Percentiles rank a stretch among this genome's conserved stretches.
These are phyloP conservation scores for Fagopyrum esculentum DNA, from an alignment of 148 eudicot genomes.

Conservation along the genomic window DNA sequence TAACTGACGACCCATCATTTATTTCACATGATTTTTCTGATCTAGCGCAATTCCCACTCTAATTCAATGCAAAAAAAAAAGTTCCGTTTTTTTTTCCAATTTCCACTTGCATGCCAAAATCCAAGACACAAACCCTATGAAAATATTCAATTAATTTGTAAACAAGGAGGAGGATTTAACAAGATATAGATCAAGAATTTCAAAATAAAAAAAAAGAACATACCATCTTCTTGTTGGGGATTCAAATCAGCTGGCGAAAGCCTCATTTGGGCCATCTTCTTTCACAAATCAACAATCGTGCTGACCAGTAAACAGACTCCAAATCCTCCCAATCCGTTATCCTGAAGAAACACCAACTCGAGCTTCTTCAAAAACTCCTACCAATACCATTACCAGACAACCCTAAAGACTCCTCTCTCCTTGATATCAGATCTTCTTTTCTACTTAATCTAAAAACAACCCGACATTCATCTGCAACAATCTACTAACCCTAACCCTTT, in stretches of 20 bases:
- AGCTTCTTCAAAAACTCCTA: conserved; percentile 7
- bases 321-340: background rate
- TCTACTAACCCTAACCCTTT: conserved; percentile 16
- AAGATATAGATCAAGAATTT: background rate
- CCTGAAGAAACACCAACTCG: background rate
- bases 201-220: background rate
- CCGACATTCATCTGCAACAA: conserved; percentile 11
- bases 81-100: background rate
- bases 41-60: background rate
- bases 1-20: background rate
- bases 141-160: background rate
- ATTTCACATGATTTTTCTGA: background rate
- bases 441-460: background rate
- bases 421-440: conserved; percentile 12
- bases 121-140: background rate
- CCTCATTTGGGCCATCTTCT: conserved; percentile 25
- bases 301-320: background rate
- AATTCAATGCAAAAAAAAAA: background rate
- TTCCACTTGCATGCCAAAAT: background rate
- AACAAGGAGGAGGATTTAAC: background rate
- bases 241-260: conserved; percentile 29
- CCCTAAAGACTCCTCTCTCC: conserved; percentile 13
- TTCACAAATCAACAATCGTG: background rate
- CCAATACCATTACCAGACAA: conserved; percentile 7
- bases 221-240: conserved; percentile 50